phyloP scores from a whole-genome alignment of 75 land plant species.

The Pinus albicaulis region DNA sequence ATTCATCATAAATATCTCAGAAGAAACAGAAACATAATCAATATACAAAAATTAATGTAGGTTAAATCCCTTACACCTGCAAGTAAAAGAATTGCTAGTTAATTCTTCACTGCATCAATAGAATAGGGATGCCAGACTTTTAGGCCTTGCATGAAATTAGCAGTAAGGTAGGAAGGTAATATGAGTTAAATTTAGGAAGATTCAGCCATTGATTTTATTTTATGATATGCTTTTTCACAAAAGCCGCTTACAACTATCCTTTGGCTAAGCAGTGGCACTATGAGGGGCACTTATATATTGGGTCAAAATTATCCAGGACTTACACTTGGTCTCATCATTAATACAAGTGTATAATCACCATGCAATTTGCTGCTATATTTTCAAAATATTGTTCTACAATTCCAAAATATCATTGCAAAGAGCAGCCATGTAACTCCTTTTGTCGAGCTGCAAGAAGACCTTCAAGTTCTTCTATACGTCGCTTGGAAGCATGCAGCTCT shows the following conservation, averaged over 20 bases:
- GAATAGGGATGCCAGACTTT: neutral
- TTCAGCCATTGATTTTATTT: no score
- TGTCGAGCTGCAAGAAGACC: slow-evolving; percentile 66
- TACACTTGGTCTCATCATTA: no score
- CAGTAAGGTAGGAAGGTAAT: no score
- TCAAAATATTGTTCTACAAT: neutral
- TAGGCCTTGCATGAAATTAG: neutral
- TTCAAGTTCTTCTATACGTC: slow-evolving; percentile 86
- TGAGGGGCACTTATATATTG: no score
- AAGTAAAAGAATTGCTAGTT: neutral
- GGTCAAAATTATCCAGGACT: no score
- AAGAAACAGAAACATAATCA: neutral
- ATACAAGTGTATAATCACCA: no score
- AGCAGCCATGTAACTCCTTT: slow-evolving; percentile 62
- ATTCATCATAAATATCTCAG: slow-evolving; percentile 77
- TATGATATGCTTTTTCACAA: no score
- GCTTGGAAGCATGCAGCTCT: slow-evolving; percentile 58
- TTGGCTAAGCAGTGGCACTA: no score
- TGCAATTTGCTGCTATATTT: neutral
- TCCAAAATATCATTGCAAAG: neutral
- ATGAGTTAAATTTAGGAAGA: no score
- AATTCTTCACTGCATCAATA: neutral
- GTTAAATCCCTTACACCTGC: slow-evolving; percentile 74
- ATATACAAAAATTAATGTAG: neutral
- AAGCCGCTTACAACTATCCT: no score